These are phyloP conservation scores for Phanerochaete sordida DNA, from an alignment of 768 basidiomycete genomes.

Conservation along the genomic window DNA sequence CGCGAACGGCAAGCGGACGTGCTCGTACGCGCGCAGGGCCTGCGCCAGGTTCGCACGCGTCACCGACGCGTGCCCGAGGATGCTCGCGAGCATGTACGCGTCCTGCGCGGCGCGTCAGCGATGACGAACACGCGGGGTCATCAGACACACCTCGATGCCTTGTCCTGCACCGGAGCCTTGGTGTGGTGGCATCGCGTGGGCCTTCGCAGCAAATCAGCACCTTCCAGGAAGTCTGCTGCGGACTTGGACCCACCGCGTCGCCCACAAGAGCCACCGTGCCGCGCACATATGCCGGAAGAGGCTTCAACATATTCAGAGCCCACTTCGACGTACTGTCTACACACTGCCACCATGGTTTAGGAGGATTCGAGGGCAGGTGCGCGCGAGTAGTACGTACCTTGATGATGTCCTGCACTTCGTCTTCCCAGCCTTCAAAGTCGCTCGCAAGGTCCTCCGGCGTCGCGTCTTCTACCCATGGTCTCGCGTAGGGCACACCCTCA, in stretches of 20 bases:
- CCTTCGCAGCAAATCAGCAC: constrained; percentile 12
- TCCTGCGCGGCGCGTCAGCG: constrained; percentile 20
- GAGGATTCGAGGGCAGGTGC: not conserved
- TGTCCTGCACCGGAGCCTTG: constrained; percentile 33
- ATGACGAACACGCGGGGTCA: not conserved
- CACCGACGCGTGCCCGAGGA: constrained; percentile 24
- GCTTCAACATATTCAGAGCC: constrained; percentile 27
- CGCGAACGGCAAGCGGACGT: constrained; percentile 24
- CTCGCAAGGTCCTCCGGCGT: constrained; percentile 21
- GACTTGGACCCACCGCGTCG: constrained; percentile 5
- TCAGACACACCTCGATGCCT: constrained; percentile 26
- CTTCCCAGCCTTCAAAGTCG: constrained; percentile 28
- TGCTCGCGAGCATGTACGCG: constrained; percentile 25
- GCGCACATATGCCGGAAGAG: constrained; percentile 21
- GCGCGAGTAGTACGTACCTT: constrained; percentile 9
- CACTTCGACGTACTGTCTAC: constrained; percentile 27
- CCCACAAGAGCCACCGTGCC: constrained; percentile 27
- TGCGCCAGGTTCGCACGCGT: constrained; percentile 16
- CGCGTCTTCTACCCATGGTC: constrained; percentile 25
- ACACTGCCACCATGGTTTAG: constrained; percentile 18
- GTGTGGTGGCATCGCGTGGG: constrained; percentile 32
- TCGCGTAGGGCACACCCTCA: constrained; percentile 24
- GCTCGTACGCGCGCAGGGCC: constrained; percentile 28
- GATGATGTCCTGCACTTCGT: constrained; percentile 23
- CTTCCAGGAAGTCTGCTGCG: not conserved